phyloP scores from a whole-genome alignment of 345 rosid genomes.

The Isatis tinctoria region DNA sequence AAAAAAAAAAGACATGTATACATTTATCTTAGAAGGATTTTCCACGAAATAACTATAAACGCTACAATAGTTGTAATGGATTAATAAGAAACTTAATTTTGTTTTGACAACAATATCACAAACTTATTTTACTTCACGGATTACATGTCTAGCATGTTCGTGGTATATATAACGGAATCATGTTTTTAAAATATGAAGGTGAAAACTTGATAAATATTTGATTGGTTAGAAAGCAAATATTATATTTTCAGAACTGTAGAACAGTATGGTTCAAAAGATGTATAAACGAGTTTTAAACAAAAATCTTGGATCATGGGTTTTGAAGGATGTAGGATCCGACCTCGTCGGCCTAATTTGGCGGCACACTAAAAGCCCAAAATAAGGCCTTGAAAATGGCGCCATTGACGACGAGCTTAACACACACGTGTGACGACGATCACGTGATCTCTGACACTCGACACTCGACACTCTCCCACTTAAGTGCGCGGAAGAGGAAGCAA shows the following conservation, averaged over 20 bases:
- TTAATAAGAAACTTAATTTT: neutral
- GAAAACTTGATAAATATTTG: neutral
- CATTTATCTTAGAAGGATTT: neutral
- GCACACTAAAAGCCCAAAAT: slow-evolving; percentile 1
- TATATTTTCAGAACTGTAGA: neutral
- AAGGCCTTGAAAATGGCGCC: slow-evolving; percentile 15
- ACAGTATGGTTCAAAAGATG: too few relatives aligned
- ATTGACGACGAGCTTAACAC: neutral
- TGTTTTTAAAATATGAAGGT: too few relatives aligned
- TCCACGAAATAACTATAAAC: too few relatives aligned
- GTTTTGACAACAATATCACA: too few relatives aligned
- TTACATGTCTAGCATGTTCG: neutral
- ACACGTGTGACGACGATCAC: slow-evolving; percentile 13
- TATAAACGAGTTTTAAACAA: too few relatives aligned
- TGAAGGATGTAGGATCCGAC: neutral
- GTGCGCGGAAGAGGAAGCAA: neutral
- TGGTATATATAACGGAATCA: too few relatives aligned
- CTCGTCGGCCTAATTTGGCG: neutral
- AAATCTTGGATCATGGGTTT: neutral
- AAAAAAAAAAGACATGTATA: neutral
- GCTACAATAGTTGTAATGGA: neutral
- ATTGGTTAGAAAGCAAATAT: neutral
- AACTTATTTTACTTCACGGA: neutral
- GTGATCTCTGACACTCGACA: slow-evolving; percentile 9
- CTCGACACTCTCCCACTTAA: neutral